Percentiles rank a stretch among this genome's conserved stretches.
These are phyloP conservation scores for Paracoccidioides lutzii DNA, from an alignment of 2,329 filamentous ascomycete genomes.

Conservation along the genomic window DNA sequence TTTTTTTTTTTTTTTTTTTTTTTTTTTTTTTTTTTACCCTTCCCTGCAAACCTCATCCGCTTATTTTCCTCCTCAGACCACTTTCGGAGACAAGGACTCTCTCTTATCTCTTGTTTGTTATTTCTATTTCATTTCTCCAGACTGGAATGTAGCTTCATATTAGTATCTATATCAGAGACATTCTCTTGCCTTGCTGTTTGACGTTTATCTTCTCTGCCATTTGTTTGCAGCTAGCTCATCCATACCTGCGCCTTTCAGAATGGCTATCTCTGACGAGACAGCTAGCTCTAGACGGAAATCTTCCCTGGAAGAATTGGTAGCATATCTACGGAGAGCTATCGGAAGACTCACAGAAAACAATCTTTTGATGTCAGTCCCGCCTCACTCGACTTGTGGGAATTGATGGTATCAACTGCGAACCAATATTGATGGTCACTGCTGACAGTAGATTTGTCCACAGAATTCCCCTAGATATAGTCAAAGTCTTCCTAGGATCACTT, in stretches of 20 bases:
- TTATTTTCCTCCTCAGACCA: no score
- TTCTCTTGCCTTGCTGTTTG: neutral
- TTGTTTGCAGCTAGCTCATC: neutral
- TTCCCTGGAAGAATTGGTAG: neutral
- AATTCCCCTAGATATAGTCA: slow-evolving; percentile 6
- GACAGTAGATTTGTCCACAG: neutral
- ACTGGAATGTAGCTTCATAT: neutral
- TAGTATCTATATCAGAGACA: neutral
- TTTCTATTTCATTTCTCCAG: neutral
- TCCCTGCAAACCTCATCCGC: neutral
- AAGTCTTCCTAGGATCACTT: slow-evolving; percentile 3
- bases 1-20: neutral
- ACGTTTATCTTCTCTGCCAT: no score
- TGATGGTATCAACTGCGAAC: neutral
- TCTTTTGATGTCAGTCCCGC: slow-evolving; percentile 6
- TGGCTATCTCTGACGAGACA: neutral
- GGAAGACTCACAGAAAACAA: neutral
- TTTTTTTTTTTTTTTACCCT: neutral
- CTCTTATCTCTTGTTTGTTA: neutral
- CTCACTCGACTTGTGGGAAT: neutral
- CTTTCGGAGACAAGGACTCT: no score
- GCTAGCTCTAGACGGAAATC: neutral
- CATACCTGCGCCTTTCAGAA: neutral
- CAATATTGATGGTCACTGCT: neutral
- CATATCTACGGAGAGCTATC: slow-evolving; percentile 4